Evolutionary conservation across 2,329 filamentous ascomycete species (phyloP), one percentile per base, ranked within the genome.

Genomic region (Neonectria neomacrospora): DNA sequence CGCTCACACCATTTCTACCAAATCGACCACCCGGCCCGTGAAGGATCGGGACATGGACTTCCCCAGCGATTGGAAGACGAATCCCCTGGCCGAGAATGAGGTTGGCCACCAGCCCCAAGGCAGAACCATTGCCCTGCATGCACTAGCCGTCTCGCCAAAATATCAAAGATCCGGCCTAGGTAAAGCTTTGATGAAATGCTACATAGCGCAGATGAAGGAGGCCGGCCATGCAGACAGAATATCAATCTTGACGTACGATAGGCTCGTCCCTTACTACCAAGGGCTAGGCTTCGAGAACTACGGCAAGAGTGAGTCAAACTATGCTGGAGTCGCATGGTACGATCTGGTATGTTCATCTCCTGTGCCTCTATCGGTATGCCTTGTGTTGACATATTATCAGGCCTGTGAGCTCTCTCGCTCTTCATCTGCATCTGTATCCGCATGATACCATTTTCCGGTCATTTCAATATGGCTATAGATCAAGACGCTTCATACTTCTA

Each of bases 261-360:
- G 66, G 1, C 70, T 76, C 1, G 70, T 76, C 0, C 64, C 74
- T 8, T 76, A 74, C 39, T 76, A 76, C n/a, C 45, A 76, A 22
- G 67, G 66, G 18, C 54, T 77, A 6, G 75, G 75, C 0, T 77
- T 77, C 26, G 67, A 69, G 12, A 68, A 76, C 57, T 71, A 74
- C 6, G 74, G 74, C 12, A 77, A 73, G 58, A 76, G 74, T 41
- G 67, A 69, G 5, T 75, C 67, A 11, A 67, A 66, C 18, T 76
- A 76, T 42, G 74, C 74, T 2, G 74, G 74, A 2, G 66, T 76
- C 5, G 67, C 70, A 2, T 76, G 74, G 74, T 72, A 75, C 9
- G 74, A 76, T 57, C 62, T 76, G 56, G 74, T 76, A 58, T 47
- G 68, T 69, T 45, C 5, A 22, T 20, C 9, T 5, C 11, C 47